A percentile compares a stretch with the other conserved stretches of the same genome.
These are phyloP conservation scores for Trichoderma virens DNA, from an alignment of 495 filamentous ascomycete species.

Conservation along the genomic window DNA sequence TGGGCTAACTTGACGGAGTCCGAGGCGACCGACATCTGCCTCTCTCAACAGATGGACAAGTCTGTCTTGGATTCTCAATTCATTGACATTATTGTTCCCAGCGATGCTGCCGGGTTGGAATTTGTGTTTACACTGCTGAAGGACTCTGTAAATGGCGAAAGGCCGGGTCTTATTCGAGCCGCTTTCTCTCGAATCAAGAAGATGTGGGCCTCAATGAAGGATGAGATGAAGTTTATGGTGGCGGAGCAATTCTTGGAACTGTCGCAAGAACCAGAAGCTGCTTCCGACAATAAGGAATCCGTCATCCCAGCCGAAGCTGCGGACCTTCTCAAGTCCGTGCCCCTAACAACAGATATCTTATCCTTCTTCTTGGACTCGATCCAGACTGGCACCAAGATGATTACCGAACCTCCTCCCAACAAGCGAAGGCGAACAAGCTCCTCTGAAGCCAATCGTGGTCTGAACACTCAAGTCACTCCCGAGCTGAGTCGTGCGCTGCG, in stretches of 20 bases:
- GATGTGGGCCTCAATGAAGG: slow-evolving; percentile 64
- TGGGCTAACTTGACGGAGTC: slow-evolving; percentile 49
- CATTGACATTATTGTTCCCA: slow-evolving; percentile 54
- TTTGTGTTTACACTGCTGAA: slow-evolving; percentile 48
- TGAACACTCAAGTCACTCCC: slow-evolving; percentile 28
- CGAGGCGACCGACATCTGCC: slow-evolving; percentile 26
- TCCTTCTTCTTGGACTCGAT: slow-evolving; percentile 60
- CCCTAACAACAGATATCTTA: slow-evolving; percentile 63
- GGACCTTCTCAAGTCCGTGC: slow-evolving; percentile 58
- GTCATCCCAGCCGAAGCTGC: slow-evolving; percentile 46
- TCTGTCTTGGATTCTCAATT: slow-evolving; percentile 50
- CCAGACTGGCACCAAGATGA: slow-evolving; percentile 54
- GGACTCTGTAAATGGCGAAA: slow-evolving; percentile 30
- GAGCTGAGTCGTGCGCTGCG: slow-evolving; percentile 56
- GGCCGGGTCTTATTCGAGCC: slow-evolving; percentile 47
- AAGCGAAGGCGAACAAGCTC: slow-evolving; percentile 74
- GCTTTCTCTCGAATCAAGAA: slow-evolving; percentile 56
- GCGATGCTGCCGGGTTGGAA: slow-evolving; percentile 58
- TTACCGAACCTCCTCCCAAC: slow-evolving; percentile 52
- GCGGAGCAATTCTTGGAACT: slow-evolving; percentile 52
- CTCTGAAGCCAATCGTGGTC: slow-evolving; percentile 41
- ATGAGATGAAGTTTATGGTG: slow-evolving; percentile 49
- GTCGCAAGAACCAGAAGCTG: slow-evolving; percentile 23
- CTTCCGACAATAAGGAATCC: slow-evolving; percentile 13
- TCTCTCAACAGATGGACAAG: slow-evolving; percentile 53